Percentiles rank a stretch among this genome's conserved stretches.
These are phyloP conservation scores for Wickerhamia fluorescens DNA, from an alignment of 805 yeast genomes.

Conservation along the genomic window DNA sequence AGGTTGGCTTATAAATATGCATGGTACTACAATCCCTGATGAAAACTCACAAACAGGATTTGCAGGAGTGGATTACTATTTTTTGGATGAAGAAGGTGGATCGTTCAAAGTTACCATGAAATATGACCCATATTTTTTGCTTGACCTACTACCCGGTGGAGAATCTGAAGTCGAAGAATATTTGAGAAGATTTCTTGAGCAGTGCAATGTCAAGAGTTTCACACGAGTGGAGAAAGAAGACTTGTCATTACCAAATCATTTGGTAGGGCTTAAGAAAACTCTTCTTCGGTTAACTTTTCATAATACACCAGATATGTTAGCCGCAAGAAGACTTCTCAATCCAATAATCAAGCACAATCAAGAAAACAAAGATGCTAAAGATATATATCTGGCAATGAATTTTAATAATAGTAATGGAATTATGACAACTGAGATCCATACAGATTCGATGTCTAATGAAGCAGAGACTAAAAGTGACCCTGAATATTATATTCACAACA, in stretches of 20 bases:
- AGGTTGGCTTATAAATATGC: slow-evolving; percentile 96
- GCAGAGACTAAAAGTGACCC: slow-evolving; percentile 38
- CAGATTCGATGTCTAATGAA: slow-evolving; percentile 1
- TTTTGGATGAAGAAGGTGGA: slow-evolving; percentile 95
- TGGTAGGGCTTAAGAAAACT: slow-evolving; percentile 63
- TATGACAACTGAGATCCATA: background rate
- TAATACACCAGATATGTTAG: slow-evolving; percentile 65
- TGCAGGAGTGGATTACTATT: slow-evolving; percentile 91
- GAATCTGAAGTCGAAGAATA: slow-evolving; percentile 84
- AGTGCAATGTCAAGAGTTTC: slow-evolving; percentile 46
- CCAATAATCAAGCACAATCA: slow-evolving; percentile 71
- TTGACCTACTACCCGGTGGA: slow-evolving; percentile 53
- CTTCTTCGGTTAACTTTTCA: slow-evolving; percentile 66
- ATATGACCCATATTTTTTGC: slow-evolving; percentile 81
- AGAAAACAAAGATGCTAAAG: slow-evolving; percentile 52
- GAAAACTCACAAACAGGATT: slow-evolving; percentile 52
- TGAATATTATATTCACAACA: slow-evolving; percentile 62
- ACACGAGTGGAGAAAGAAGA: slow-evolving; percentile 67
- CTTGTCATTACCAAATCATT: slow-evolving; percentile 74
- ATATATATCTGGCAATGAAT: slow-evolving; percentile 54
- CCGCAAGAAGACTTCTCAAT: slow-evolving; percentile 60
- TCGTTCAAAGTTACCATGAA: slow-evolving; percentile 79
- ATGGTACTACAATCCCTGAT: slow-evolving; percentile 65
- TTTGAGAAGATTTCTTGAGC: slow-evolving; percentile 60
- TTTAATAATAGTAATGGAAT: slow-evolving; percentile 21